Conservation (phyloP, 495 filamentous ascomycete genomes). For the Poronia punctata region DNA sequence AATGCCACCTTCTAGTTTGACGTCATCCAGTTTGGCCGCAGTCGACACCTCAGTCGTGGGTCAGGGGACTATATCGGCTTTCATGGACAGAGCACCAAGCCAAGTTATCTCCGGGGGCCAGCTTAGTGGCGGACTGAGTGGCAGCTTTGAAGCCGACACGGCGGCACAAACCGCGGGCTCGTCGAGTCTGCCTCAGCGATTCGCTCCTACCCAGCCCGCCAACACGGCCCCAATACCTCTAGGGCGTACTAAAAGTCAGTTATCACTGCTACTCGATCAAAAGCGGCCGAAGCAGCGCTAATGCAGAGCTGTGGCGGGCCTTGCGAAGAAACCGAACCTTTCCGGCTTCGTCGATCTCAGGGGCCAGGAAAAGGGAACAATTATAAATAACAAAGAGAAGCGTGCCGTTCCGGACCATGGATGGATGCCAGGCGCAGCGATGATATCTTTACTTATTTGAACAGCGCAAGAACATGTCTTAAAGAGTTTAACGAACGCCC, state of each 20-base stretch:
- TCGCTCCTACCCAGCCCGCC: constrained; percentile 33
- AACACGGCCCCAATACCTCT: constrained; percentile 29
- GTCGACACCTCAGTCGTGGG: constrained; percentile 23
- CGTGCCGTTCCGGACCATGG: no score
- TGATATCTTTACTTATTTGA: no score
- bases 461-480: no score
- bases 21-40: constrained; percentile 27
- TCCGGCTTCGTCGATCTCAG: no score
- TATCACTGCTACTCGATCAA: constrained; percentile 41
- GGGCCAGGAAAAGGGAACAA: no score
- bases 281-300: constrained; percentile 28
- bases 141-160: constrained; percentile 9
- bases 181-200: constrained; percentile 24
- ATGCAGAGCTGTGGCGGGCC: no score
- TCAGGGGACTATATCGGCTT: constrained; percentile 28
- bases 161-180: constrained; percentile 19
- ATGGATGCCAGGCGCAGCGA: no score
- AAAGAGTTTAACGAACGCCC: no score
- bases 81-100: constrained; percentile 25
- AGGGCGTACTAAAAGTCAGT: constrained; percentile 43
- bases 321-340: no score
- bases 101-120: background rate
- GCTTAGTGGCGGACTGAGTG: background rate
- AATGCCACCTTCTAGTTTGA: constrained; percentile 17
- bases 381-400: no score